phyloP scores from a whole-genome alignment of 2,329 filamentous ascomycete species.

The Aspergillus fumigatus region DNA sequence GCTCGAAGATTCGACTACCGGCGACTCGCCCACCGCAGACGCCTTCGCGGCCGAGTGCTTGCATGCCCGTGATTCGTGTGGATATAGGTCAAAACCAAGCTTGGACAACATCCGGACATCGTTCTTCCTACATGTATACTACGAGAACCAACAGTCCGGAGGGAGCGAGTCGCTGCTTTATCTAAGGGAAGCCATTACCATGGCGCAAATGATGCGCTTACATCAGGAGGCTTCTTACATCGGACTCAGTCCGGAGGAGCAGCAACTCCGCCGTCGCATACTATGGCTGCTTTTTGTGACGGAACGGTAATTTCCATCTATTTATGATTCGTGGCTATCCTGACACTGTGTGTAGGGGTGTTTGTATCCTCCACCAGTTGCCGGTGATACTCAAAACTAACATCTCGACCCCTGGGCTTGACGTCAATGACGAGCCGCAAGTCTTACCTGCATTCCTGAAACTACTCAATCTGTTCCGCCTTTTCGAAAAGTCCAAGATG shows the following conservation, averaged over 20 bases:
- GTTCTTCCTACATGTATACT: slow-evolving; percentile 51
- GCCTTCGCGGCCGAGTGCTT: slow-evolving; percentile 37
- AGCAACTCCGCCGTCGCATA: slow-evolving; percentile 45
- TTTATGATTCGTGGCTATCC: neutral
- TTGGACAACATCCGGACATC: slow-evolving; percentile 44
- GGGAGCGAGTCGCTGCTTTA: slow-evolving; percentile 47
- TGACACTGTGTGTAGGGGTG: slow-evolving; percentile 32
- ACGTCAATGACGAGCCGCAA: slow-evolving; percentile 39
- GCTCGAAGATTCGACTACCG: slow-evolving; percentile 23
- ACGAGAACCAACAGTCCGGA: slow-evolving; percentile 47
- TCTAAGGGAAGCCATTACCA: slow-evolving; percentile 49
- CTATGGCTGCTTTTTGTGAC: slow-evolving; percentile 50
- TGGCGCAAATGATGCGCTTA: slow-evolving; percentile 48
- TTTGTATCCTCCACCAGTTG: slow-evolving; percentile 49
- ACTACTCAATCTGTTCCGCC: slow-evolving; percentile 48
- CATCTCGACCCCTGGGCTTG: slow-evolving; percentile 33
- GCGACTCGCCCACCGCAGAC: slow-evolving; percentile 29
- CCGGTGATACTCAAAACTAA: slow-evolving; percentile 45
- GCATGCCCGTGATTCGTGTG: slow-evolving; percentile 23
- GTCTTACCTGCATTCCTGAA: slow-evolving; percentile 49
- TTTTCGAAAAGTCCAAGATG: slow-evolving; percentile 48
- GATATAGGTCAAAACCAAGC: slow-evolving; percentile 27
- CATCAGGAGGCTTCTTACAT: slow-evolving; percentile 43
- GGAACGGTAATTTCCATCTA: slow-evolving; percentile 22
- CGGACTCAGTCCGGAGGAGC: slow-evolving; percentile 33